Base-by-base conservation (phyloP, 2,329 filamentous ascomycete genomes). In the Teratosphaeriaceae sp. region DNA sequence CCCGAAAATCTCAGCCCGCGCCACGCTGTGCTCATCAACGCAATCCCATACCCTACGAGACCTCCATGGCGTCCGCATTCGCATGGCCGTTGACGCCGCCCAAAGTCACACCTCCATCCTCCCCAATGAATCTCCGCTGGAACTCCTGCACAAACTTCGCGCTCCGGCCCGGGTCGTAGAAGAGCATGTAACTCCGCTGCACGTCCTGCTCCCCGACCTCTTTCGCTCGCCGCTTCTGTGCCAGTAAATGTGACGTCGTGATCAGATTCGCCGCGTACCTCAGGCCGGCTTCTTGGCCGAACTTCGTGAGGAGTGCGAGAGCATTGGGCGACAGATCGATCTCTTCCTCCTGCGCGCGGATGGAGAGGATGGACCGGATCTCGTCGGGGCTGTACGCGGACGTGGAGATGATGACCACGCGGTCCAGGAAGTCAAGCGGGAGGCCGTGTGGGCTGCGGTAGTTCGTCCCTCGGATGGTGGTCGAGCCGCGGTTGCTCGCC, bases 191-290 rank as follows among this genome's bases (percentile, higher is more conserved):
- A 68, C 88, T 94, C 54, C 90, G 80, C 71, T 95, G 85, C 11
- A 98, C 89, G 60, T 98, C 92, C 43, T 87, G 80, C 45, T 95
- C 77, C 44, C 77, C 79, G 37, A 98, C 86, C 59, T 90, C 83
- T 65, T 86, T 87, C 13, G 84, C 83, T 59, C 82, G 84, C 52
- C 89, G 80, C 76, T 96, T 97, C 58, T 85, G 81, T 49, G 80
- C 81, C 38, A 97, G 76, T 34, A 98, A 77, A 65, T 94, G 85
- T 4, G 88, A 92, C 1, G 92, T 96, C 18, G 86, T 94, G 67
- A 98, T 96, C 43, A 98, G 81, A 64, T 98, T 96, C 71, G 88
- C 94, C n/a, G 89, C 90, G 63, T 98, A 98, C 55, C 92, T 78
- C 39, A 98, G 74, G 19, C 90, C 90, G 1, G 88, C 83, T 65